Percentiles rank a stretch among this genome's conserved stretches.
Conservation (phyloP, 371 early-diverging fungal genomes). For the Saksenaea oblongispora region DNA sequence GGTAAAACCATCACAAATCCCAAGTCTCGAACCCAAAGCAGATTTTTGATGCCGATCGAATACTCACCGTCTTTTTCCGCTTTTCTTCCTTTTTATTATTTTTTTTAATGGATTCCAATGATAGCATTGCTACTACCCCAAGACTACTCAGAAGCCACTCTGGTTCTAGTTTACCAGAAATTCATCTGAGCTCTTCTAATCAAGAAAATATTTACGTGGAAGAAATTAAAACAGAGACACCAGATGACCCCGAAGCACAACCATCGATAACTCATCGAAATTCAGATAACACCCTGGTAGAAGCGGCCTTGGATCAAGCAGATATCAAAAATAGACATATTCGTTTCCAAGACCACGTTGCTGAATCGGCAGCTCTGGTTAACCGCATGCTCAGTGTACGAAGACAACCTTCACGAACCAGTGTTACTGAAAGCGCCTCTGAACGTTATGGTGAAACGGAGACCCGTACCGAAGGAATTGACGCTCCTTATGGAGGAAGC, state of each 20-base stretch:
- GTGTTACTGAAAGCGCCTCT: not conserved
- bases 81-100: not conserved
- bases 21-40: not conserved
- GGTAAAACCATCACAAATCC: not conserved
- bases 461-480: not conserved
- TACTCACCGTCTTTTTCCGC: not conserved
- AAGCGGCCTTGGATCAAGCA: conserved; percentile 45
- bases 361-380: conserved; percentile 44
- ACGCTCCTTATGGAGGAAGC: conserved; percentile 21
- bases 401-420: not conserved
- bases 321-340: conserved; percentile 48
- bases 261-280: conserved; percentile 6
- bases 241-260: not conserved
- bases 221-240: not conserved
- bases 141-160: not conserved
- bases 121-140: not conserved
- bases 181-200: not conserved
- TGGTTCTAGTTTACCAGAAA: conserved; percentile 8
- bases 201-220: not conserved
- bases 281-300: conserved; percentile 37
- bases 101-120: not conserved
- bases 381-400: conserved; percentile 38
- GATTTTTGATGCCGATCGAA: conserved; percentile 1
- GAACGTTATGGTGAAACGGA: conserved; percentile 3
- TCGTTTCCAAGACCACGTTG: conserved; percentile 48